phyloP scores from a whole-genome alignment of 495 filamentous ascomycete genomes.

The Penicillium bialowiezense region DNA sequence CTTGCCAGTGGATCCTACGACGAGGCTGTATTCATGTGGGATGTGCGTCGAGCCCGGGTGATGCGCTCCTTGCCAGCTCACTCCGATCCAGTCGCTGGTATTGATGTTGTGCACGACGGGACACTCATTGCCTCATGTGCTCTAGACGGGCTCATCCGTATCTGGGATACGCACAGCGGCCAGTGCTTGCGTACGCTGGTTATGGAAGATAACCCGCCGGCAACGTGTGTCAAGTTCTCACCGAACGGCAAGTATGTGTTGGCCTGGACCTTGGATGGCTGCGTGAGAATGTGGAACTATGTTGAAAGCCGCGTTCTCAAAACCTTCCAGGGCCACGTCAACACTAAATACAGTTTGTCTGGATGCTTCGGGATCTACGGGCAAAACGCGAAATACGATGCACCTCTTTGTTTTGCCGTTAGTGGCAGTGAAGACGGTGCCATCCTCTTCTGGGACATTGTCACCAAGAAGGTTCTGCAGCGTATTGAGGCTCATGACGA shows the following conservation, averaged over 20 bases:
- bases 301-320: slow-evolving; percentile 84
- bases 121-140: slow-evolving; percentile 88
- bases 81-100: slow-evolving; percentile 88
- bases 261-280: slow-evolving; percentile 87
- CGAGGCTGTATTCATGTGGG: slow-evolving; percentile 96
- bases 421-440: slow-evolving; percentile 85
- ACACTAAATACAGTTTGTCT: slow-evolving; percentile 76
- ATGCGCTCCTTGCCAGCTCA: slow-evolving; percentile 94
- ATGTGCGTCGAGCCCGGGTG: slow-evolving; percentile 75
- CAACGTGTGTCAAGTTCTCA: slow-evolving; percentile 85
- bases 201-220: slow-evolving; percentile 92
- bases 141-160: slow-evolving; percentile 82
- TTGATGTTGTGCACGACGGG: slow-evolving; percentile 89
- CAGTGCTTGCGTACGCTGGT: slow-evolving; percentile 94
- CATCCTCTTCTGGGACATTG: slow-evolving; percentile 86
- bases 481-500: slow-evolving; percentile 66
- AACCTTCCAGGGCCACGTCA: slow-evolving; percentile 93
- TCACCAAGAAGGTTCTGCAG: slow-evolving; percentile 78
- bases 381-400: slow-evolving; percentile 32
- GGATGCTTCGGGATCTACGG: slow-evolving; percentile 75
- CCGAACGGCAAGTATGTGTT: slow-evolving; percentile 92
- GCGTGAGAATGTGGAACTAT: slow-evolving; percentile 91
- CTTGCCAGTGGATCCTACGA: slow-evolving; percentile 93
- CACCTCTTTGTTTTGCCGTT: slow-evolving; percentile 56
- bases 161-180: slow-evolving; percentile 95